These are phyloP conservation scores for Coix lacrymajobi DNA, from an alignment of 176 grass and related monocot genomes.

Conservation along the genomic window DNA sequence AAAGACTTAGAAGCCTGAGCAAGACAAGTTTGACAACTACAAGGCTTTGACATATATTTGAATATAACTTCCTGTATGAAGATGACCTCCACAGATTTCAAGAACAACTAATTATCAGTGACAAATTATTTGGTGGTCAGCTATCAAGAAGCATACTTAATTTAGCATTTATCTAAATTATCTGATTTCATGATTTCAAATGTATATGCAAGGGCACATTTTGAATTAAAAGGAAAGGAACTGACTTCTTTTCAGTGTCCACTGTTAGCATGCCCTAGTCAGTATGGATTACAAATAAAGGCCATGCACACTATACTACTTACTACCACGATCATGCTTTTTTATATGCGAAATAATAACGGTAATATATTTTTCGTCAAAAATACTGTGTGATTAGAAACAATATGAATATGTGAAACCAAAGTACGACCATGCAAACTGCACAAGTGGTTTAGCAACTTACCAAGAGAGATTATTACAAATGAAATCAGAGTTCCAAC, in stretches of 20 bases:
- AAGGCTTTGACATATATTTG: conserved; percentile 8
- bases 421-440: not conserved
- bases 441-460: conserved; percentile 29
- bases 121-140: not conserved
- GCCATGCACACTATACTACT: not conserved
- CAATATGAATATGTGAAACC: not conserved
- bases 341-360: not conserved
- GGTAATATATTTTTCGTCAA: not conserved
- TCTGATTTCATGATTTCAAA: not conserved
- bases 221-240: not conserved
- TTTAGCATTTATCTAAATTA: conserved; percentile 4
- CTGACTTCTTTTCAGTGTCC: not conserved
- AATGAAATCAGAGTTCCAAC: conserved; percentile 93
- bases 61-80: conserved; percentile 3
- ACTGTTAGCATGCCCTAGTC: not conserved
- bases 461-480: conserved; percentile 73
- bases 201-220: not conserved
- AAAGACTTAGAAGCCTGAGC: conserved; percentile 1
- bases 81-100: conserved; percentile 21
- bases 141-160: conserved; percentile 16
- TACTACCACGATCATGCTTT: not conserved
- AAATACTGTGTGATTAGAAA: not conserved
- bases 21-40: conserved; percentile 1
- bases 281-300: not conserved
- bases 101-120: not conserved